Base-by-base conservation (phyloP, 805 yeast species). In the Citeromyces matritensis region DNA sequence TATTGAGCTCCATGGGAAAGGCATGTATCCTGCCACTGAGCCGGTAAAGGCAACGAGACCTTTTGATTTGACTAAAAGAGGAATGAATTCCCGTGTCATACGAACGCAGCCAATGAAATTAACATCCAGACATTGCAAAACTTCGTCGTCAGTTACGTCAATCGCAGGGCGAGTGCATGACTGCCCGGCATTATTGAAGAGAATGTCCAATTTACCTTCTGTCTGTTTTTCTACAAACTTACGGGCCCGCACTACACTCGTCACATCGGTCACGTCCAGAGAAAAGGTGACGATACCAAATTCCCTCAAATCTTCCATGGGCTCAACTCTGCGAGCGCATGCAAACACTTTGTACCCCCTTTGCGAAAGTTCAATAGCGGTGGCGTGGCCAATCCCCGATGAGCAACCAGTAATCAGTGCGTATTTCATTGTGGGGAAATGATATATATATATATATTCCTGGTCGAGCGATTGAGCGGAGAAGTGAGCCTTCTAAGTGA, bases 11-110 rank as follows among this genome's bases (percentile, higher is more conserved):
- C 73, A 79, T 15, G 93, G 93, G 55, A 80, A 72, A 3, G 82
- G 73, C 9, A 65, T 51, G 10, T 69, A 33, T 1, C 83, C 91
- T 10, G 78, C 66, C 3, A 75, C 48, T 3, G 86, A 76, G 2
- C 91, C 91, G 1, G 91, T 79, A 50, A 76, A 78, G 0, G 75
- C 72, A 35, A 81, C 65, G 0, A 71, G 66, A 3, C 88, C 91
- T 41, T 73, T 60, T 2, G 80, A 73, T 24, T 67, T 67, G 37
- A 80, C 75, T 9, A 78, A 38, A 37, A 69, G 57, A 10, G 63
- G 62, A 2, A 59, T 41, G 27, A 81, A 61, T 40, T 71, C 81
- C 23, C 84, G 57, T 2, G 70, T 65, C 43, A 77, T 31, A 42
- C 81, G 62, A 32, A 78, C 60, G 3, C 81, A 81, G 0, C 81